Percentiles rank a stretch among this genome's conserved stretches.
Conservation (phyloP, 768 basidiomycete genomes). For the Boletales sp. region DNA sequence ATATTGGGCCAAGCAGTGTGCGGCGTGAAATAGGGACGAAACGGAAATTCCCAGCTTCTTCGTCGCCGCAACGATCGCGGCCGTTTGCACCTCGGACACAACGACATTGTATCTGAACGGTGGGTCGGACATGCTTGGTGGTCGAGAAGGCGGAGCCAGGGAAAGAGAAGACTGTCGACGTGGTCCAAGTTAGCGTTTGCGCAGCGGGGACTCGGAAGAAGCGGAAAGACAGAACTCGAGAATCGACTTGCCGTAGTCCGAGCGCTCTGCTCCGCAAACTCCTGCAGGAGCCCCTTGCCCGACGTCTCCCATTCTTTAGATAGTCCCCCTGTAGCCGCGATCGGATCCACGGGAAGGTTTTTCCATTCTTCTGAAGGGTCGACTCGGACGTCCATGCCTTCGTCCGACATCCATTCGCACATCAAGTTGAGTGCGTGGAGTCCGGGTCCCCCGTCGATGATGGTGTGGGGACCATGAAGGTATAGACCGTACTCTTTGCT, state of each 20-base stretch:
- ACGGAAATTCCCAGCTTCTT: constrained; percentile 11
- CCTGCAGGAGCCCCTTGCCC: constrained; percentile 14
- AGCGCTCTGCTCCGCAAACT: constrained; percentile 2
- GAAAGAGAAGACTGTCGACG: constrained; percentile 4
- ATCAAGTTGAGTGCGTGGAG: constrained; percentile 20
- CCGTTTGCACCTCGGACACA: constrained; percentile 5
- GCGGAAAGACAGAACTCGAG: background rate
- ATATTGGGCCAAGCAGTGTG: constrained; percentile 19
- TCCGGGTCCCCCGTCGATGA: constrained; percentile 22
- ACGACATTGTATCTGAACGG: background rate
- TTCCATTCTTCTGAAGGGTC: constrained; percentile 20
- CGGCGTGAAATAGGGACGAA: constrained; percentile 20
- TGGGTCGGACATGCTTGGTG: constrained; percentile 8
- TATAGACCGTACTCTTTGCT: constrained; percentile 18
- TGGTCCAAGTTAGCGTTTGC: background rate
- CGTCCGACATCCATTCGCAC: constrained; percentile 20
- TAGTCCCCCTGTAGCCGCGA: constrained; percentile 22
- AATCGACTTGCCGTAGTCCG: constrained; percentile 7
- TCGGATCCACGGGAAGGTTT: constrained; percentile 24
- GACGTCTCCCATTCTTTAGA: constrained; percentile 14
- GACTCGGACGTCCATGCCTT: constrained; percentile 9
- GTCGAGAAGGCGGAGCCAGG: constrained; percentile 5
- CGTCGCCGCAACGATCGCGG: constrained; percentile 7
- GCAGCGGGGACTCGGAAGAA: background rate
- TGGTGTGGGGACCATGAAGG: constrained; percentile 19